Conservation (phyloP, 2,329 filamentous ascomycete genomes). For the Colletotrichum scovillei region DNA sequence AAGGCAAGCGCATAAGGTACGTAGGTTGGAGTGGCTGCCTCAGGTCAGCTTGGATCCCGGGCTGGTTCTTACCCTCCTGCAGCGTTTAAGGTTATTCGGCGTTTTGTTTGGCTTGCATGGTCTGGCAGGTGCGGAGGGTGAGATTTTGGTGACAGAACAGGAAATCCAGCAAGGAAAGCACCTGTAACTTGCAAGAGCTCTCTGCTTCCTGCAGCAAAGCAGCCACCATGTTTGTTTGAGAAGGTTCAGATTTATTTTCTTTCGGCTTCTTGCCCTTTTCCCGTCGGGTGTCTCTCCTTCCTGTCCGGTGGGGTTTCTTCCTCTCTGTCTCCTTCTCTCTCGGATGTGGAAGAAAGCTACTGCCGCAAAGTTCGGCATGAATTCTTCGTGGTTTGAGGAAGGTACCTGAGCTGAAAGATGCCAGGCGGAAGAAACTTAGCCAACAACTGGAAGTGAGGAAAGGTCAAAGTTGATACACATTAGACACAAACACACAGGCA, state of each 20-base stretch:
- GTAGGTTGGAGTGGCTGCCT: neutral
- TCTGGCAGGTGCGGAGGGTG: slow-evolving; percentile 10
- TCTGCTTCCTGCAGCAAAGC: slow-evolving; percentile 11
- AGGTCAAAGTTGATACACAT: neutral
- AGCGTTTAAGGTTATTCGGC: slow-evolving; percentile 26
- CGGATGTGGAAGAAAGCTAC: neutral
- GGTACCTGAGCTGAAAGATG: neutral
- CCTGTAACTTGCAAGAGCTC: neutral
- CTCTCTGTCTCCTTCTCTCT: neutral
- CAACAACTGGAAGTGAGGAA: neutral
- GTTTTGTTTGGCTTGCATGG: slow-evolving; percentile 30
- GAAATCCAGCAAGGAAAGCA: slow-evolving; percentile 1
- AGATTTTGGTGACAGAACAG: neutral
- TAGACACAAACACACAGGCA: neutral
- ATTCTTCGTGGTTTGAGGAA: neutral
- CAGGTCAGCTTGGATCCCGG: slow-evolving; percentile 6
- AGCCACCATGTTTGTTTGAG: slow-evolving; percentile 15
- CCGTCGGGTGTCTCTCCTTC: neutral
- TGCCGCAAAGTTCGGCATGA: neutral
- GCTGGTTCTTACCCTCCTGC: neutral
- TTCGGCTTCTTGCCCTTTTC: neutral
- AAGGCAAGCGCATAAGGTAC: neutral
- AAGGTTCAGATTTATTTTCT: neutral
- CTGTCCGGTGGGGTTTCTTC: neutral
- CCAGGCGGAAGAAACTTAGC: neutral